Base-by-base conservation (phyloP, 495 filamentous ascomycete genomes). In the Immersiella caudata region DNA sequence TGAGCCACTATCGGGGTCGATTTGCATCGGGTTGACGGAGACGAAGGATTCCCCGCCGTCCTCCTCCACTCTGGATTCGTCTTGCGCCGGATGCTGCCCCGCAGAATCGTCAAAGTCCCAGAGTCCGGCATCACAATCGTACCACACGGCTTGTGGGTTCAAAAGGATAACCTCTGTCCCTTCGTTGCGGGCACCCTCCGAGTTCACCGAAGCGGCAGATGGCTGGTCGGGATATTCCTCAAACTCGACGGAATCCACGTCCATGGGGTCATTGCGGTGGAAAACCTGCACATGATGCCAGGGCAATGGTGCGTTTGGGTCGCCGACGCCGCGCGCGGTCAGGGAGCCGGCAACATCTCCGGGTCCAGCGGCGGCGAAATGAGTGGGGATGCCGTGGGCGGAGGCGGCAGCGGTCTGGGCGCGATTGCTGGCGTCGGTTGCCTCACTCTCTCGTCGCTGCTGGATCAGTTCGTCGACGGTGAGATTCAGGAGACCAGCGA, bases 401-500 rank as follows among this genome's bases (percentile, higher is more conserved):
- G 36, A 25, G 9, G 6, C 27, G 54, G 24, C 35, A 51, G 6
- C 11, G 63, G 27, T 33, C 25, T 49, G 33, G 33, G 60, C n/a
- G 50, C n/a, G 27, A 59, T 59, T 24, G 51, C 18, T 63, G 59
- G 14, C 25, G 9, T 12, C 25, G 27, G 33, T 54, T 33, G 46
- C 18, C 46, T 55, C 12, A 40, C 49, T 21, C 58, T 56, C 20
- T 6, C 70, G 68, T n/a, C 67, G 60, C 54, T 71, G 70, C 26
- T 68, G 67, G 50, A 77, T 66, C 55, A 77, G 65, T 65, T 77
- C 75, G 58, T 77, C 75, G 24, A 75, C 68, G 6, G 71, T 74
- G 46, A 77, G 60, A 52, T 70, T 67, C 20, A 77, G 49, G 6
- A 77, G 69, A 16, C 75, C 75, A 4, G 73, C 75, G 22, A 72